Evolutionary conservation across 495 filamentous ascomycete genomes (phyloP).

Genomic region (Aspergillus incahuasiensis): DNA sequence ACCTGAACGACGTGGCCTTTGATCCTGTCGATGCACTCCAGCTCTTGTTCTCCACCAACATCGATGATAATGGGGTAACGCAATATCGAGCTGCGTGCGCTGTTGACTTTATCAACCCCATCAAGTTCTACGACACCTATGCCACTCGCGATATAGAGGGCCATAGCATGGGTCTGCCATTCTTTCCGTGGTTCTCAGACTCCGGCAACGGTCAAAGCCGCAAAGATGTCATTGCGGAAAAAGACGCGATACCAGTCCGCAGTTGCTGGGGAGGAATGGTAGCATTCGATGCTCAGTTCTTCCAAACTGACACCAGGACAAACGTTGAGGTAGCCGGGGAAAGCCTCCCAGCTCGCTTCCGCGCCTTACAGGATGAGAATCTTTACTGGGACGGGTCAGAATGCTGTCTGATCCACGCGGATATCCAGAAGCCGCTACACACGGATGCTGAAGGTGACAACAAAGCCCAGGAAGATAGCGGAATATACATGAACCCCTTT

Average conservation of each 20-base stretch:
- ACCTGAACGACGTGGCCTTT: conserved; percentile 75
- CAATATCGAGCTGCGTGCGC: conserved; percentile 71
- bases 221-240: conserved; percentile 53
- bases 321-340: neutral
- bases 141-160: conserved; percentile 71
- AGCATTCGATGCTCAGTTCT: conserved; percentile 66
- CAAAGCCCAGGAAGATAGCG: conserved; percentile 43
- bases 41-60: conserved; percentile 71
- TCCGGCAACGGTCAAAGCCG: conserved; percentile 53
- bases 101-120: conserved; percentile 67
- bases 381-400: conserved; percentile 72
- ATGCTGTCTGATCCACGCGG: conserved; percentile 72
- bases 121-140: conserved; percentile 80
- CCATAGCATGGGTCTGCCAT: conserved; percentile 61
- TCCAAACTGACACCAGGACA: conserved; percentile 28
- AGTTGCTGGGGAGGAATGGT: conserved; percentile 83
- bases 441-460: neutral
- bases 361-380: conserved; percentile 49
- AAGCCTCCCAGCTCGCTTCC: conserved; percentile 55
- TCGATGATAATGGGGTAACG: conserved; percentile 45
- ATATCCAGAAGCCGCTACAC: conserved; percentile 46
- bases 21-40: conserved; percentile 63
- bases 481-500: conserved; percentile 67
- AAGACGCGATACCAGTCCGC: conserved; percentile 64
- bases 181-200: conserved; percentile 68